Conservation (phyloP, 768 basidiomycete species). For the Pisolithus sp. region DNA sequence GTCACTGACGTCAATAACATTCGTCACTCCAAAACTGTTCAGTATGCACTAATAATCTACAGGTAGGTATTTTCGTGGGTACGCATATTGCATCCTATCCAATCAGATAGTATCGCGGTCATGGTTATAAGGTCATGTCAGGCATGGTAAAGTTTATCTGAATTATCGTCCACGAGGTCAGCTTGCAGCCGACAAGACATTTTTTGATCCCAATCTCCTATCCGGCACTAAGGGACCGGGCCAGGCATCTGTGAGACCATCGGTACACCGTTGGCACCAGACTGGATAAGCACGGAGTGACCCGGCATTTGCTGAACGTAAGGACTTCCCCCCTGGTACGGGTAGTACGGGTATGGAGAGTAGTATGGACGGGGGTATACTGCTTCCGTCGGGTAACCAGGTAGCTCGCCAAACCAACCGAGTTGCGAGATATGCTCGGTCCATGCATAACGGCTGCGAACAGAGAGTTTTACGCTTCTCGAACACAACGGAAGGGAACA, state of each 20-base stretch:
- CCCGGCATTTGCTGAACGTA: constrained; percentile 49
- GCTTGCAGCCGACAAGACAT: not conserved
- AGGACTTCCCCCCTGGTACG: constrained; percentile 29
- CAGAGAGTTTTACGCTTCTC: not conserved
- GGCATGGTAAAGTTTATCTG: too few relatives aligned
- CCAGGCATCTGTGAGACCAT: constrained; percentile 55
- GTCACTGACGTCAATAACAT: constrained; percentile 4
- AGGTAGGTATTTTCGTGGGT: too few relatives aligned
- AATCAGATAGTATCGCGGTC: too few relatives aligned
- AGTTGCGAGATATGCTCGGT: constrained; percentile 44
- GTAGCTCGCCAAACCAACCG: constrained; percentile 71
- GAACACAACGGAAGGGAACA: not conserved
- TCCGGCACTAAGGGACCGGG: constrained; percentile 12
- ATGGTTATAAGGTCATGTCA: too few relatives aligned
- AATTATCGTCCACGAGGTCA: too few relatives aligned
- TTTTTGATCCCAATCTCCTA: not conserved
- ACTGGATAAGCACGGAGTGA: constrained; percentile 63
- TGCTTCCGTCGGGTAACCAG: constrained; percentile 42
- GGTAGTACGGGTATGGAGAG: constrained; percentile 26
- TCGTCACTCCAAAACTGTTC: not conserved
- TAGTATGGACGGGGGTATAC: constrained; percentile 14
- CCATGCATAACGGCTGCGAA: constrained; percentile 26
- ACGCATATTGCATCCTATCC: too few relatives aligned
- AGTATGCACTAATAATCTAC: too few relatives aligned
- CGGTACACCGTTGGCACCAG: constrained; percentile 52